These are phyloP conservation scores for Penicillium paneum DNA, from an alignment of 2,329 filamentous ascomycete genomes.

Conservation along the genomic window DNA sequence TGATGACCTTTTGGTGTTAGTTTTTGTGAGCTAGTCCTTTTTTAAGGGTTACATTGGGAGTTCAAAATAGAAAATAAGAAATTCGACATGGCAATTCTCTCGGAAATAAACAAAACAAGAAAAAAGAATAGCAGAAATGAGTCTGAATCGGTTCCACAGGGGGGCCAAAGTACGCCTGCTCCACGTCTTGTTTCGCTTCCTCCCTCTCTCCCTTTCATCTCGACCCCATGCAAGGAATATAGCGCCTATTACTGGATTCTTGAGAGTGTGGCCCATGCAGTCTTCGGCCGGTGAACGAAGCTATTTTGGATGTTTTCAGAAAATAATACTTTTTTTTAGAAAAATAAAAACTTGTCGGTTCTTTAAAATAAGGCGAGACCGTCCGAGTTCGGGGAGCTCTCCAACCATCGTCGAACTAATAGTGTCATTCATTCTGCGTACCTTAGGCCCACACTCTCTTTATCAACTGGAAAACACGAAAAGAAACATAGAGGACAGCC, in stretches of 20 bases:
- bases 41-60: conserved; percentile 1
- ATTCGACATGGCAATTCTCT: background rate
- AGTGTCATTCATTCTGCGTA: conserved; percentile 6
- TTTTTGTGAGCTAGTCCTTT: background rate
- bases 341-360: conserved; percentile 3
- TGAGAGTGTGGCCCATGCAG: conserved; percentile 21
- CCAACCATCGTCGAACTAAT: conserved; percentile 13
- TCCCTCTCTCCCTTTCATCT: conserved; percentile 22
- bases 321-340: background rate
- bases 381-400: conserved; percentile 13
- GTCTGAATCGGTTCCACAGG: conserved; percentile 26
- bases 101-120: background rate
- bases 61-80: conserved; percentile 4
- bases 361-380: conserved; percentile 21
- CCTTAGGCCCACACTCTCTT: background rate
- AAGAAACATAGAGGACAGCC: background rate
- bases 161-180: conserved; percentile 12
- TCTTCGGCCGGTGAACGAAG: conserved; percentile 12
- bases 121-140: background rate
- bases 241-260: conserved; percentile 5
- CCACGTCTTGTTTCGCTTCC: conserved; percentile 18
- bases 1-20: background rate
- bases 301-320: conserved; percentile 11
- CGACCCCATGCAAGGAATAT: conserved; percentile 28
- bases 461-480: conserved; percentile 1